Evolutionary conservation across 805 yeast species (phyloP).

Genomic region (Yamadazyma nakazawae): DNA sequence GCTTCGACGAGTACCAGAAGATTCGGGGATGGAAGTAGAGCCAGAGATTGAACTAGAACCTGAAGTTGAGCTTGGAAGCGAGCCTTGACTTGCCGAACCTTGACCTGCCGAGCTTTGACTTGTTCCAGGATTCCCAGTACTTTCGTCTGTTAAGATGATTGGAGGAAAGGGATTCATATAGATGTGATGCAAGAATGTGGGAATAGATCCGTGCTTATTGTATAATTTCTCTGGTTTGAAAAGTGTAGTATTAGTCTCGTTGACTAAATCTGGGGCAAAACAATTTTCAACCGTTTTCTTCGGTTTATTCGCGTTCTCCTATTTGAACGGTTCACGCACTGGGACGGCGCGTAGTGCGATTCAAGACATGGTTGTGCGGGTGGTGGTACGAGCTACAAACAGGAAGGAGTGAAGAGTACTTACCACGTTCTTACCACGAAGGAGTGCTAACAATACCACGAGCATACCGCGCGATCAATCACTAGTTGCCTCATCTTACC

Average conservation of each 20-base stretch:
- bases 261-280: not conserved
- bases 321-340: not conserved
- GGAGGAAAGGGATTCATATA: not conserved
- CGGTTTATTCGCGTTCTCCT: not conserved
- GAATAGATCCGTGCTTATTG: not conserved
- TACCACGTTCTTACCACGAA: no score
- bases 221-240: no score
- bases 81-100: no score
- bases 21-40: not conserved
- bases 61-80: not conserved
- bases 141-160: not conserved
- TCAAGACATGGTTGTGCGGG: no score
- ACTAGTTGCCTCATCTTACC: no score
- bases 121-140: not conserved
- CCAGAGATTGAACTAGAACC: slow-evolving; percentile 14
- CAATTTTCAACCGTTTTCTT: not conserved
- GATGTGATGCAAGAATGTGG: not conserved
- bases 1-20: slow-evolving; percentile 41
- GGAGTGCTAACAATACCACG: not conserved
- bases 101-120: not conserved
- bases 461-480: not conserved
- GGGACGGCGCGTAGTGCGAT: not conserved
- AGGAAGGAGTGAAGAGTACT: not conserved
- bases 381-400: not conserved
- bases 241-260: not conserved